Conservation (phyloP, 75 land plant species). For the Isoetes taiwanensis region DNA sequence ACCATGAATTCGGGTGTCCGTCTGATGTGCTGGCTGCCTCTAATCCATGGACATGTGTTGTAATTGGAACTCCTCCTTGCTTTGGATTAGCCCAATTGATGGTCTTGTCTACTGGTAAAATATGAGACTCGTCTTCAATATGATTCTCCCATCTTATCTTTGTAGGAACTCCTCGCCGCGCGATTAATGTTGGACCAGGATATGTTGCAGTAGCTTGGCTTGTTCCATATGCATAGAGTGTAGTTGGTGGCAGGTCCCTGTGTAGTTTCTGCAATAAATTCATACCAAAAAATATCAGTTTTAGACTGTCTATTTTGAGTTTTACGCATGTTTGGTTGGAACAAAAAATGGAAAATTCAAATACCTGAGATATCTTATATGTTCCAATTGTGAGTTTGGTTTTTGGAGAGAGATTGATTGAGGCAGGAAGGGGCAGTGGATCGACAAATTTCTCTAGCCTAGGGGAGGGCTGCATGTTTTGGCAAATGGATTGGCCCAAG, state of each 20-base stretch:
- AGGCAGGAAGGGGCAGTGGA: no score
- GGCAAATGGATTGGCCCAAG: no score
- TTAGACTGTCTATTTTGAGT: no score
- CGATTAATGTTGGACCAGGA: constrained; percentile 6
- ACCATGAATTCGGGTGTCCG: constrained; percentile 62
- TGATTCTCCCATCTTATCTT: constrained; percentile 13
- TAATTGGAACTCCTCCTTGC: constrained; percentile 61
- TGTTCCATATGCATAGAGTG: constrained; percentile 9
- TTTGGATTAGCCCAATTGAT: constrained; percentile 36
- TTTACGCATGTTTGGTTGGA: no score
- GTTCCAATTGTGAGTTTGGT: no score
- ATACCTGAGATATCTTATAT: no score
- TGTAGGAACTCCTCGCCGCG: background rate
- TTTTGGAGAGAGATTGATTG: no score
- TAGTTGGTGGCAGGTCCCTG: constrained; percentile 2
- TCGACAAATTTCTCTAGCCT: no score
- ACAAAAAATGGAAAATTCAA: no score
- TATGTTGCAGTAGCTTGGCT: background rate
- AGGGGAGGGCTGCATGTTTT: no score
- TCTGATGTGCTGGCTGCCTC: constrained; percentile 38
- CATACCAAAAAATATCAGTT: no score
- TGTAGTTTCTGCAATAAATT: constrained; percentile 16
- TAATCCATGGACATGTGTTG: constrained; percentile 74
- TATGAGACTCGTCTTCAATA: constrained; percentile 27
- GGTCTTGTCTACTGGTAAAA: constrained; percentile 57